phyloP scores from a whole-genome alignment of 2,329 filamentous ascomycete species.

The Alternaria ventricosa region DNA sequence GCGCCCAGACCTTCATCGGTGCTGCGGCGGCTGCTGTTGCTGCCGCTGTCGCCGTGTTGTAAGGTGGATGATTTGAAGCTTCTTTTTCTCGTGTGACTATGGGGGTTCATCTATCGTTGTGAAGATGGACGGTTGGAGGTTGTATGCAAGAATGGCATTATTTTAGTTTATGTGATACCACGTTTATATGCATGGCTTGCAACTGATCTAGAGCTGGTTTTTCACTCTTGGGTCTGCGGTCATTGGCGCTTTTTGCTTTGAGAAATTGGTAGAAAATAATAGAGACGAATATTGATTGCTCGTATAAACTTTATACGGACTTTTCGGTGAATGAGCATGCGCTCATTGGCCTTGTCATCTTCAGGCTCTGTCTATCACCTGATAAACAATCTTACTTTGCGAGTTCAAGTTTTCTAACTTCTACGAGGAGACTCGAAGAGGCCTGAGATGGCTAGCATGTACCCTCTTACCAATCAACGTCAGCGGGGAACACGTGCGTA shows the following conservation, averaged over 20 bases:
- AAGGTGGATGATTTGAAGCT: background rate
- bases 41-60: slow-evolving; percentile 34
- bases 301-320: background rate
- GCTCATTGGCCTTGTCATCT: background rate
- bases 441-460: background rate
- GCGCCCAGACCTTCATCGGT: slow-evolving; percentile 33
- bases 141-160: background rate
- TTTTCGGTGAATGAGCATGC: background rate
- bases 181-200: background rate
- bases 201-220: background rate
- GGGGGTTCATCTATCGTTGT: background rate
- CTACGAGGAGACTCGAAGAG: background rate
- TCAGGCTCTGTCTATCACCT: background rate
- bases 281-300: background rate
- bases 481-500: background rate
- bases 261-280: background rate
- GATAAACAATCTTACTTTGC: background rate
- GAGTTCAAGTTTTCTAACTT: background rate
- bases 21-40: slow-evolving; percentile 34
- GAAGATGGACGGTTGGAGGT: background rate
- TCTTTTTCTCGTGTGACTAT: background rate
- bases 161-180: background rate
- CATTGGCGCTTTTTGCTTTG: background rate
- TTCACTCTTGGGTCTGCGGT: background rate
- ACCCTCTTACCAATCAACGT: background rate